These are phyloP conservation scores for Ascochyta clinopodiicola DNA, from an alignment of 2,329 filamentous ascomycete genomes.

Conservation along the genomic window DNA sequence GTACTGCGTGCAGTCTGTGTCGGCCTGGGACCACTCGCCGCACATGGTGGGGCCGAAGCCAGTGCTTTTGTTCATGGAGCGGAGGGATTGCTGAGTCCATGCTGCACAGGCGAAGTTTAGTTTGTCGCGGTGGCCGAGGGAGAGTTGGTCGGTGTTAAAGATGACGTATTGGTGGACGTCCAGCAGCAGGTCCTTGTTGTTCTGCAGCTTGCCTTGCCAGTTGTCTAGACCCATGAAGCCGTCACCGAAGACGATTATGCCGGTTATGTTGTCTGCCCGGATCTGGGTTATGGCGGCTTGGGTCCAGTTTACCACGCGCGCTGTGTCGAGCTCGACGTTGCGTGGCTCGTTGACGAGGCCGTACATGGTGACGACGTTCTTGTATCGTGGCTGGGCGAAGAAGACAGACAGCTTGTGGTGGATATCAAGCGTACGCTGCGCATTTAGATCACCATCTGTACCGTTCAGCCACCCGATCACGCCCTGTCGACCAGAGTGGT, in stretches of 20 bases:
- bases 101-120: slow-evolving; percentile 84
- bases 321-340: slow-evolving; percentile 71
- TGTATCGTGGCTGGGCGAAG: slow-evolving; percentile 92
- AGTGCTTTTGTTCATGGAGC: slow-evolving; percentile 73
- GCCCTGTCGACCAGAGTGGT: slow-evolving; percentile 87
- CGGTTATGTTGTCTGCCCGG: slow-evolving; percentile 75
- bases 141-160: slow-evolving; percentile 89
- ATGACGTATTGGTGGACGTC: slow-evolving; percentile 99
- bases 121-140: slow-evolving; percentile 81
- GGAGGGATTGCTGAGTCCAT: slow-evolving; percentile 80
- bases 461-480: slow-evolving; percentile 88
- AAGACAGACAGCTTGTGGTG: slow-evolving; percentile 88
- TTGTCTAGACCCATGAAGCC: slow-evolving; percentile 91
- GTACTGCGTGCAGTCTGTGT: slow-evolving; percentile 88
- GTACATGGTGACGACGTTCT: slow-evolving; percentile 90
- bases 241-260: slow-evolving; percentile 85
- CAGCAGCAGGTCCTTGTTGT: slow-evolving; percentile 76
- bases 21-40: slow-evolving; percentile 96
- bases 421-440: slow-evolving; percentile 80
- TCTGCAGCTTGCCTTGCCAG: slow-evolving; percentile 84
- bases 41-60: slow-evolving; percentile 94
- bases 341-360: slow-evolving; percentile 93
- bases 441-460: slow-evolving; percentile 79
- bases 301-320: slow-evolving; percentile 80
- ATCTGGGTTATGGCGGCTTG: slow-evolving; percentile 73